A percentile compares a stretch with the other conserved stretches of the same genome.
Evolutionary conservation across 2,329 filamentous ascomycete genomes (phyloP).

Genomic region (Fusarium sp.): DNA sequence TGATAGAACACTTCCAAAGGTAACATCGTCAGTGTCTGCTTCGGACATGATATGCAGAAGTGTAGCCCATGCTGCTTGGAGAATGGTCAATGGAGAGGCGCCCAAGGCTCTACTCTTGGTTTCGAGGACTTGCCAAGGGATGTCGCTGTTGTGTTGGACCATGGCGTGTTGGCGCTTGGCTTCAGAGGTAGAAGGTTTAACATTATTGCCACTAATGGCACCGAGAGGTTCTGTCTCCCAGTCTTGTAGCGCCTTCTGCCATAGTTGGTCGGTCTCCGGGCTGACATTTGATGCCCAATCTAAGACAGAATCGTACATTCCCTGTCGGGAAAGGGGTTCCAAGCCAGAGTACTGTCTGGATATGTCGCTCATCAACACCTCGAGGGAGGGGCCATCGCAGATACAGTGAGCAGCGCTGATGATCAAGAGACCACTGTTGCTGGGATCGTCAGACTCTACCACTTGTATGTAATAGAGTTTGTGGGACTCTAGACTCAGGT

Average conservation of each 20-base stretch:
- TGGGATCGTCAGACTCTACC: not conserved
- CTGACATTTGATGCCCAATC: slow-evolving; percentile 5
- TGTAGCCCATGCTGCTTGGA: slow-evolving; percentile 24
- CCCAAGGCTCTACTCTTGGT: slow-evolving; percentile 12
- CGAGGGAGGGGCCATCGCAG: slow-evolving; percentile 23
- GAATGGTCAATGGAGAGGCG: slow-evolving; percentile 5
- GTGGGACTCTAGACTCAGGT: slow-evolving; percentile 5
- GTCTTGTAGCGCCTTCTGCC: slow-evolving; percentile 13
- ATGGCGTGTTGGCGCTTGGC: not conserved
- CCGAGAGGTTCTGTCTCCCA: slow-evolving; percentile 24
- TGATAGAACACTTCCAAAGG: slow-evolving; percentile 20
- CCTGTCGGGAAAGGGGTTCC: not conserved
- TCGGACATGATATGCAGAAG: slow-evolving; percentile 15
- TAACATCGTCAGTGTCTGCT: slow-evolving; percentile 15
- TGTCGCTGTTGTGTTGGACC: not conserved
- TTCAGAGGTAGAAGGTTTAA: not conserved
- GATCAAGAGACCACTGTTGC: not conserved
- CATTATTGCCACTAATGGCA: slow-evolving; percentile 20
- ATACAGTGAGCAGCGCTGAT: slow-evolving; percentile 26
- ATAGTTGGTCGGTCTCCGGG: slow-evolving; percentile 1
- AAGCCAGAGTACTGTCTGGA: not conserved
- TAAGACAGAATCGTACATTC: not conserved
- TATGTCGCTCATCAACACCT: slow-evolving; percentile 19
- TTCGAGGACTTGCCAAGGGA: slow-evolving; percentile 7
- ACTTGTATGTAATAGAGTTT: slow-evolving; percentile 3